Conservation (phyloP, 805 yeast genomes). For the Debaryomyces hansenii region DNA sequence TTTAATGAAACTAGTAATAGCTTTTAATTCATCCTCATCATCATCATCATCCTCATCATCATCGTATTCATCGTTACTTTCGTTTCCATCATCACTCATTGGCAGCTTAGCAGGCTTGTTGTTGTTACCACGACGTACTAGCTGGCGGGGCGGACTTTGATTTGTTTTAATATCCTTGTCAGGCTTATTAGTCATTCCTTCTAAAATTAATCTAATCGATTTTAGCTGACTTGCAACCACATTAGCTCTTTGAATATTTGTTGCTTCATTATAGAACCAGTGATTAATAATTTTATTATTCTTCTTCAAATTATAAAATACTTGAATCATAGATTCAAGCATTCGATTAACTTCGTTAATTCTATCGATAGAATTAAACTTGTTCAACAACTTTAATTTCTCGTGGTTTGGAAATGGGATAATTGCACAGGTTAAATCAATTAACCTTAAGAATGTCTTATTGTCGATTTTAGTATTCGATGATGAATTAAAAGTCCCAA, state of each 20-base stretch:
- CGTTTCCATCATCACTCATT: slow-evolving; percentile 4
- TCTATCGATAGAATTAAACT: slow-evolving; percentile 33
- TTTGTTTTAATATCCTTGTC: slow-evolving; percentile 9
- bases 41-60: slow-evolving; percentile 46
- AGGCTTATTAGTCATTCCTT: slow-evolving; percentile 36
- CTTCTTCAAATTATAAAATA: slow-evolving; percentile 35
- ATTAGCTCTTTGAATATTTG: slow-evolving; percentile 52
- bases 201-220: slow-evolving; percentile 50
- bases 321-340: slow-evolving; percentile 31
- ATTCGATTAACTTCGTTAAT: slow-evolving; percentile 27
- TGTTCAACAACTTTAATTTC: slow-evolving; percentile 39
- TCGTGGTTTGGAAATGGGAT: slow-evolving; percentile 49
- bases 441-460: slow-evolving; percentile 27
- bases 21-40: slow-evolving; percentile 43
- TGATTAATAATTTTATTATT: slow-evolving; percentile 39
- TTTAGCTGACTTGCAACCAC: slow-evolving; percentile 57
- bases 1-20: slow-evolving; percentile 36
- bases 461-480: slow-evolving; percentile 19
- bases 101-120: slow-evolving; percentile 1
- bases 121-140: slow-evolving; percentile 16
- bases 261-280: slow-evolving; percentile 50
- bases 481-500: slow-evolving; percentile 20
- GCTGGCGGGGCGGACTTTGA: slow-evolving; percentile 4
- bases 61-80: slow-evolving; percentile 14
- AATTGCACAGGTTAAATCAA: slow-evolving; percentile 51